A percentile compares a stretch with the other conserved stretches of the same genome.
Conservation (phyloP, 2,329 filamentous ascomycete species). For the Aspergillus felis region DNA sequence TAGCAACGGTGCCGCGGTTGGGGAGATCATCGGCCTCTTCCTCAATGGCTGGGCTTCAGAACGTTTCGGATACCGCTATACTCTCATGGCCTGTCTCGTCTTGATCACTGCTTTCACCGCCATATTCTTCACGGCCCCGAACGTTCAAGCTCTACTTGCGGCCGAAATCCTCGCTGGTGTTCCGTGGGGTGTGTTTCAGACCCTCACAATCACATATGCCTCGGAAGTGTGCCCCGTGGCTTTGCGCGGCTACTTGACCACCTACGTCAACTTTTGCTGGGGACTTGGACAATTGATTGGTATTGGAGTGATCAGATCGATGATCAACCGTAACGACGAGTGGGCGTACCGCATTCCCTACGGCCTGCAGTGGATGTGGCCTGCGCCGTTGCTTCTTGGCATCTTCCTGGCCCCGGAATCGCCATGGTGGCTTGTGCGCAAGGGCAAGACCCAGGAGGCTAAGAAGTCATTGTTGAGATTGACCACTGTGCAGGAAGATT, state of each 20-base stretch:
- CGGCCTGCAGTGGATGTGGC: slow-evolving; percentile 53
- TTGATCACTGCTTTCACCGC: slow-evolving; percentile 47
- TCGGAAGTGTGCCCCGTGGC: slow-evolving; percentile 47
- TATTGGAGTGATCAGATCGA: slow-evolving; percentile 48
- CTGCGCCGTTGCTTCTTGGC: slow-evolving; percentile 46
- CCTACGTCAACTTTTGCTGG: slow-evolving; percentile 47
- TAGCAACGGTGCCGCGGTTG: slow-evolving; percentile 41
- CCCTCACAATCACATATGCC: slow-evolving; percentile 45
- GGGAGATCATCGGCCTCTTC: slow-evolving; percentile 50
- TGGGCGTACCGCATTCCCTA: slow-evolving; percentile 53
- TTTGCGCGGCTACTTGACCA: slow-evolving; percentile 44
- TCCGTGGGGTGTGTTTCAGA: slow-evolving; percentile 52
- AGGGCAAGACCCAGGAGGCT: slow-evolving; percentile 44
- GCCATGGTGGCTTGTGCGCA: slow-evolving; percentile 50
- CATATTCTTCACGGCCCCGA: slow-evolving; percentile 50
- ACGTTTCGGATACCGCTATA: slow-evolving; percentile 50
- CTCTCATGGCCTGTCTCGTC: slow-evolving; percentile 46
- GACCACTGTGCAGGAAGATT: slow-evolving; percentile 52
- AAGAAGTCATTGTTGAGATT: slow-evolving; percentile 43
- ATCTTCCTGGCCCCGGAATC: slow-evolving; percentile 49
- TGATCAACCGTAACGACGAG: slow-evolving; percentile 44
- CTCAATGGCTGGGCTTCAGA: slow-evolving; percentile 51
- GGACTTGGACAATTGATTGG: slow-evolving; percentile 50
- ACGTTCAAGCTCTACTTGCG: slow-evolving; percentile 45
- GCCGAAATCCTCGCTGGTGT: slow-evolving; percentile 51